phyloP scores from a whole-genome alignment of 257 asterid genomes.

The Jacaranda mimosifolia region DNA sequence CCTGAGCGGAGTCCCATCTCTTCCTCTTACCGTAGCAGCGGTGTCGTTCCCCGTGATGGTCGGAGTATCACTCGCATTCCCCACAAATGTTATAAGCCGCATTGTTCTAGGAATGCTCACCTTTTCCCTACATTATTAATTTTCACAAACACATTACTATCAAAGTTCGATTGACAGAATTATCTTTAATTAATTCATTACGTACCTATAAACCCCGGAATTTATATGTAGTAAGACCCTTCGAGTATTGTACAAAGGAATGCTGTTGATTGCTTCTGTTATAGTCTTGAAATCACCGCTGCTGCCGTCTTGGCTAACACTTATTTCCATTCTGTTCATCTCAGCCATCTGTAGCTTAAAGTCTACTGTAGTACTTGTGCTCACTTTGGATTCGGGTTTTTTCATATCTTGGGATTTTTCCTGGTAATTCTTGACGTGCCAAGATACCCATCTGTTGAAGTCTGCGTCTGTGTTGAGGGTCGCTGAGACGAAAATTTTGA shows the following conservation, averaged over 20 bases:
- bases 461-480: background rate
- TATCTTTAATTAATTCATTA: too few relatives aligned
- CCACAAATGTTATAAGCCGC: slow-evolving; percentile 54
- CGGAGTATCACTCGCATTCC: slow-evolving; percentile 54
- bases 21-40: slow-evolving; percentile 50
- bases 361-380: slow-evolving; percentile 32
- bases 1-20: slow-evolving; percentile 48
- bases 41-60: slow-evolving; percentile 62
- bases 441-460: slow-evolving; percentile 50
- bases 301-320: slow-evolving; percentile 60
- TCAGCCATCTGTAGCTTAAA: slow-evolving; percentile 54
- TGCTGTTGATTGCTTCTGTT: slow-evolving; percentile 52
- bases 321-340: slow-evolving; percentile 43
- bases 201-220: slow-evolving; percentile 64
- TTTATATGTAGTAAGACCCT: slow-evolving; percentile 53
- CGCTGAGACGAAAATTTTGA: slow-evolving; percentile 25
- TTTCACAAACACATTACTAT: background rate
- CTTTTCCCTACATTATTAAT: slow-evolving; percentile 51
- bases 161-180: too few relatives aligned
- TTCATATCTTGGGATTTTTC: slow-evolving; percentile 6
- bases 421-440: slow-evolving; percentile 46
- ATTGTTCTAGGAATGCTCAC: slow-evolving; percentile 54
- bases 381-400: background rate
- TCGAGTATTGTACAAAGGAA: slow-evolving; percentile 53
- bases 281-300: slow-evolving; percentile 52